These are phyloP conservation scores for Colletotrichum caudatum DNA, from an alignment of 2,329 filamentous ascomycete genomes.

Conservation along the genomic window DNA sequence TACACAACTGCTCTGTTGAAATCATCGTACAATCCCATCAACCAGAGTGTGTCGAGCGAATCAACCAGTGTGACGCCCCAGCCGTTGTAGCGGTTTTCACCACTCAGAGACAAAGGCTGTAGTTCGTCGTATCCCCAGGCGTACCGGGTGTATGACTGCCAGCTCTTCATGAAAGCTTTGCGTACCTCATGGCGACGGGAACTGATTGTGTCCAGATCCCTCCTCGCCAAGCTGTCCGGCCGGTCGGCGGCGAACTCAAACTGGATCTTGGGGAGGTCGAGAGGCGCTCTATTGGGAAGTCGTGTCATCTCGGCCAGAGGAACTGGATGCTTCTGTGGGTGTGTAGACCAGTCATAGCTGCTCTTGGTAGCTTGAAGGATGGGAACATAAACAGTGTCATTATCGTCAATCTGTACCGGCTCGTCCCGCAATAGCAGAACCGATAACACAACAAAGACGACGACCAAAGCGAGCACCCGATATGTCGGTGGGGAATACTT, in stretches of 20 bases:
- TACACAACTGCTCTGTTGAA: conserved; percentile 62
- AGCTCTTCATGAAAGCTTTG: conserved; percentile 52
- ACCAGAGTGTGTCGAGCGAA: conserved; percentile 64
- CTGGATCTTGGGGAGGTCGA: conserved; percentile 35
- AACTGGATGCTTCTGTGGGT: conserved; percentile 40
- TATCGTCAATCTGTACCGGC: conserved; percentile 1
- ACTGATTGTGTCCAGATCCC: conserved; percentile 54
- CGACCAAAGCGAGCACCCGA: conserved; percentile 34
- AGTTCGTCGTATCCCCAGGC: conserved; percentile 63
- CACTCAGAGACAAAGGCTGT: conserved; percentile 55
- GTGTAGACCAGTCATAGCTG: conserved; percentile 44
- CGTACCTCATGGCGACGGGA: conserved; percentile 49
- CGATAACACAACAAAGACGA: conserved; percentile 31
- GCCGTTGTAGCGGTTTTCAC: conserved; percentile 58
- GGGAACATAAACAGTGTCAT: background rate
- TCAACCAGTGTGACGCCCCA: conserved; percentile 62
- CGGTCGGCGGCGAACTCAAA: conserved; percentile 37
- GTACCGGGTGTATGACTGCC: conserved; percentile 57
- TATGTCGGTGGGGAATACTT: conserved; percentile 36
- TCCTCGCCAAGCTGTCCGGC: conserved; percentile 43
- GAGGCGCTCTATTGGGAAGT: conserved; percentile 34
- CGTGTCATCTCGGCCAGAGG: conserved; percentile 41
- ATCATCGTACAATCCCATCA: conserved; percentile 64
- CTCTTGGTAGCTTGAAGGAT: conserved; percentile 27
- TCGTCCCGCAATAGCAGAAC: conserved; percentile 22